Percentiles rank a stretch among this genome's conserved stretches.
Conservation (phyloP, 2,329 filamentous ascomycete species). For the Malbranchea cinnamomea region DNA sequence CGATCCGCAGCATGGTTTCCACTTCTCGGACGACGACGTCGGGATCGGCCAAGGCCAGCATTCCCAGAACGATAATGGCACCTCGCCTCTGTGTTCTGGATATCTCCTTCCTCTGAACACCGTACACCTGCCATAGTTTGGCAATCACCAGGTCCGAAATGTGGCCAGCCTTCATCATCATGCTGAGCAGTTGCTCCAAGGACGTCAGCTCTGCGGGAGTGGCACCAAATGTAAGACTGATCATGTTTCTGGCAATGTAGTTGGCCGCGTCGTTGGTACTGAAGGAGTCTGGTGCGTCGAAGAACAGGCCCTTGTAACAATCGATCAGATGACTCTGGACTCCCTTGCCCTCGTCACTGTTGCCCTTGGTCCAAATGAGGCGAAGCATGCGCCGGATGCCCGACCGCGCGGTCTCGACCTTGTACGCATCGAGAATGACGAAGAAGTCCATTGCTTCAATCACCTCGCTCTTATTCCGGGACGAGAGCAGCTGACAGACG, state of each 20-base stretch:
- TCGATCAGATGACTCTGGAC: constrained; percentile 95
- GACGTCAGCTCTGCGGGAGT: constrained; percentile 91
- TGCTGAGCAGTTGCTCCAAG: constrained; percentile 82
- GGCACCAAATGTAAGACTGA: constrained; percentile 90
- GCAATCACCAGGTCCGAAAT: constrained; percentile 73
- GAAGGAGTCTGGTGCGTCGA: constrained; percentile 83
- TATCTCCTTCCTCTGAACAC: constrained; percentile 83
- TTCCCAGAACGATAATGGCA: constrained; percentile 89
- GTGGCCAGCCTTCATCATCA: constrained; percentile 91
- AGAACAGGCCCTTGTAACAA: constrained; percentile 90
- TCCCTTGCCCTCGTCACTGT: constrained; percentile 96
- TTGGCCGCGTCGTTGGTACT: constrained; percentile 81
- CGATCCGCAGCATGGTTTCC: constrained; percentile 83
- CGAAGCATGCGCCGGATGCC: constrained; percentile 93
- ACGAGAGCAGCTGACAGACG: constrained; percentile 76
- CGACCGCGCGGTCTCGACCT: constrained; percentile 79
- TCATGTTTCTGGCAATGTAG: constrained; percentile 96
- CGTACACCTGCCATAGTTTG: constrained; percentile 96
- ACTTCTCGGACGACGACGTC: constrained; percentile 92
- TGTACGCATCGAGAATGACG: constrained; percentile 87
- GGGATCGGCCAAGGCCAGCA: constrained; percentile 84
- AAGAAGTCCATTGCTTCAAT: constrained; percentile 99
- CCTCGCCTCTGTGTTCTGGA: constrained; percentile 81
- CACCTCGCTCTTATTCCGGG: constrained; percentile 94
- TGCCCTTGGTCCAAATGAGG: constrained; percentile 98